A percentile compares a stretch with the other conserved stretches of the same genome.
Evolutionary conservation across 208 protist genomes (phyloP).

Genomic region (Acanthamoeba healyi): DNA sequence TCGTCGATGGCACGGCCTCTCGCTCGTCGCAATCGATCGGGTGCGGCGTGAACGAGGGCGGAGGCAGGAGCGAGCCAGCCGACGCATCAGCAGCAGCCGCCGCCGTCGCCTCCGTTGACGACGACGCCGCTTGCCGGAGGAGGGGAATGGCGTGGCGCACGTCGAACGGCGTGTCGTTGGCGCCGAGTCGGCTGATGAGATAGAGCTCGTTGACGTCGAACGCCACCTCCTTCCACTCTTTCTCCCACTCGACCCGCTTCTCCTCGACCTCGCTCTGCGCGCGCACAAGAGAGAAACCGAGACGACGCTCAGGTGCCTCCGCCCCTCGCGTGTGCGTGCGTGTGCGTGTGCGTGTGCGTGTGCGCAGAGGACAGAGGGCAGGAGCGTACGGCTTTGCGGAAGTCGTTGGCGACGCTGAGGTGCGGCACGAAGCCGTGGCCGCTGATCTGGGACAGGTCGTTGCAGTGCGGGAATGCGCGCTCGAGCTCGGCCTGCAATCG

Average conservation of each 20-base stretch:
- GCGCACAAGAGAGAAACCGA: no score
- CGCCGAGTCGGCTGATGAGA: conserved; percentile 50
- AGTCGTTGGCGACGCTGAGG: conserved; percentile 80
- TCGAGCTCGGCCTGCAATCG: conserved; percentile 64
- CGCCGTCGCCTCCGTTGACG: neutral
- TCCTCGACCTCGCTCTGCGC: conserved; percentile 24
- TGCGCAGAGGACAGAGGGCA: no score
- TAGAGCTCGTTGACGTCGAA: conserved; percentile 39
- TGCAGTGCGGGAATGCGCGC: conserved; percentile 67
- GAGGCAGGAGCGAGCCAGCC: neutral
- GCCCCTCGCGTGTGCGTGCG: no score
- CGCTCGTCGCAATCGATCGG: conserved; percentile 30
- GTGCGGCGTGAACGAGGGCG: neutral
- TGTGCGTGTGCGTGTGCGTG: no score
- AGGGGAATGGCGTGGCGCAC: conserved; percentile 36
- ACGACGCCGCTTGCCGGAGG: neutral
- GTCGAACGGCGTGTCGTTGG: conserved; percentile 59
- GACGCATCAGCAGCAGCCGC: no score
- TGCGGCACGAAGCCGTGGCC: conserved; percentile 77
- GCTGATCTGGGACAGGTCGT: conserved; percentile 71
- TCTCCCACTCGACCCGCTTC: neutral
- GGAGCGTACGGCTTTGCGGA: neutral
- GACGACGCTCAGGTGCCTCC: no score
- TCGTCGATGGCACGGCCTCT: neutral
- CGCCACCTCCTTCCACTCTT: neutral